Base-by-base conservation (phyloP, 148 eudicot genomes). In the Cornus florida region DNA sequence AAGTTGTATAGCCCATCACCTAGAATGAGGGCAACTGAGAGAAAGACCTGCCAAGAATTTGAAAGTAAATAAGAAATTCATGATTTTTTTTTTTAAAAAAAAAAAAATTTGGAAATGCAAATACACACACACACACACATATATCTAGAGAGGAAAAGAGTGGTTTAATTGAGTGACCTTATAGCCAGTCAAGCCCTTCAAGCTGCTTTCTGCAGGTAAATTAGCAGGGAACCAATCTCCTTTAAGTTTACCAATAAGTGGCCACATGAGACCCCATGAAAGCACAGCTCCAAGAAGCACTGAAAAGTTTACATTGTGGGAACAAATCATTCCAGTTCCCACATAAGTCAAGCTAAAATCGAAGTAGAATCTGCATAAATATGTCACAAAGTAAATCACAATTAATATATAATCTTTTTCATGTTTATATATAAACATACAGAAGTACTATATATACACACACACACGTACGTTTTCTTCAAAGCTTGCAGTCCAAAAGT, bases 181-280 rank as follows among this genome's bases (percentile, higher is more conserved):
- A 84, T 93, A 91, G 72, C 93, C 95, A 82, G 80, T 91, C 20
- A 93, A 83, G 75, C 94, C 86, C 77, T 84, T 85, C 97, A 91
- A 91, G 80, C 93, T 93, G 83, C 78, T 69, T 78, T 90, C 87
- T 4, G 48, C 48, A 4, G 91, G 85, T n/a, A 87, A 67, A 62
- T 84, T 65, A 39, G 85, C 75, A 19, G 91, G 91, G 78, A 75
- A 93, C 95, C 97, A 93, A 2, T 84, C 69, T 72, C 97, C 97
- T 85, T 90, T 78, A 14, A 72, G 84, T n/a, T 72, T 81, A 67
- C 75, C 73, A 8, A 91, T 83, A 39, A 91, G 82, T 3, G 97
- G 95, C 94, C 94, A 93, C 97, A 93, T 91, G 19, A 91, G 67
- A n/a, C 93, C 97, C 90, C 94, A 92, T 7, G 97, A 93, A 76